Evolutionary conservation across 495 filamentous ascomycete species (phyloP).

Genomic region (Letharia columbiana): DNA sequence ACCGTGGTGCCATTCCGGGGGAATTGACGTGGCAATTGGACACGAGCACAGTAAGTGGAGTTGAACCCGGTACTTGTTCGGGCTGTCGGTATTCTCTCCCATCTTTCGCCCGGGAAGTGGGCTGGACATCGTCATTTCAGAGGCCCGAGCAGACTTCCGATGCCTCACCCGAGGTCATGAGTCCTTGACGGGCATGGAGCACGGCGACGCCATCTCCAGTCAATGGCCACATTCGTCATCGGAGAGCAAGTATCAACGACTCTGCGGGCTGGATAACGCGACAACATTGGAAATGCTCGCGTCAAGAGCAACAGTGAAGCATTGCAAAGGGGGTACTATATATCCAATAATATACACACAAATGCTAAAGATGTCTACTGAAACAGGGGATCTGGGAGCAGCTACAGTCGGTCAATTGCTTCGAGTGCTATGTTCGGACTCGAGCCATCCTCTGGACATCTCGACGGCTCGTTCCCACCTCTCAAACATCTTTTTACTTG

Average conservation of each 20-base stretch:
- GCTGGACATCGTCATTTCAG: not conserved
- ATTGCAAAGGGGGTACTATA: conserved; percentile 11
- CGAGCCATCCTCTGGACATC: conserved; percentile 81
- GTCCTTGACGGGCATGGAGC: not conserved
- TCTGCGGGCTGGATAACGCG: not conserved
- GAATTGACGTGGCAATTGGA: conserved; percentile 2
- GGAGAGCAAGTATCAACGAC: not conserved
- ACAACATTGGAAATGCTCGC: not conserved
- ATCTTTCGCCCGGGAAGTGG: not conserved
- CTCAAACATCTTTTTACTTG: conserved; percentile 60
- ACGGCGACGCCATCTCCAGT: not conserved
- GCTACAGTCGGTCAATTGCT: conserved; percentile 13
- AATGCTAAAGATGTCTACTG: conserved; percentile 19
- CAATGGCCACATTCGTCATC: not conserved
- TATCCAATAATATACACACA: conserved; percentile 21
- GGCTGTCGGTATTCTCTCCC: not conserved
- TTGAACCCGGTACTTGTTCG: not conserved
- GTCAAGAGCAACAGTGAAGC: not conserved
- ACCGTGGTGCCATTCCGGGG: not conserved
- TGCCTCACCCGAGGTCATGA: not conserved
- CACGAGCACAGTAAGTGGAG: not conserved
- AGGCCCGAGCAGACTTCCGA: not conserved
- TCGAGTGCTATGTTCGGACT: conserved; percentile 34
- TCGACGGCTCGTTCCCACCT: conserved; percentile 82
- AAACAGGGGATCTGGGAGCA: conserved; percentile 11